Base-by-base conservation (phyloP, 2,329 filamentous ascomycete species). In the Arthrobotrys pseudoclavata region DNA sequence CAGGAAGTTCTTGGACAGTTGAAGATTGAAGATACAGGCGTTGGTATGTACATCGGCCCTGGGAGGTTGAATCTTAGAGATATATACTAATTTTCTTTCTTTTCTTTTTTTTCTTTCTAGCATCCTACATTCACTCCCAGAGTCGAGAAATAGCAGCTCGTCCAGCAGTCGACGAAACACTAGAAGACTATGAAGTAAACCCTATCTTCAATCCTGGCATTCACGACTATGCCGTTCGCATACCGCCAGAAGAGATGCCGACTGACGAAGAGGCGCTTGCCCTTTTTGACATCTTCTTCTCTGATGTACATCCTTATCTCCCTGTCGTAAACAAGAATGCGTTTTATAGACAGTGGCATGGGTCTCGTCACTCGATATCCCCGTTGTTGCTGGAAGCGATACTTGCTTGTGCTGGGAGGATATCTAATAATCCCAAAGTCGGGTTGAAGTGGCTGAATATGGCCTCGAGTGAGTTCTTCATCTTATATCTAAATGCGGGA, bases 401-500 rank as follows among this genome's bases (percentile, higher is more conserved):
- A 18, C 97, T 98, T 83, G 93, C 95, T 12, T 96, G 96, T 82
- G 91, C 93, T 3, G 92, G 92, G 7, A 88, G 93, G 42, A 87
- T 97, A 79, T 90, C 94, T 0, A 93, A 96, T 79, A 92, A 96
- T 80, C 91, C 92, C 3, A 88, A 91, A 0, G 90, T 96, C 84
- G 94, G 93, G 10, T 92, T 94, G 80, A 94, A 96, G 84, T 98
- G 96, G 96, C 88, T 98, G 60, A 93, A 93, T 31, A 87, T 98
- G 79, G 94, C 94, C 72, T 92, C 92, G 29, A 91, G 93, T 96
- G 86, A 85, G 88, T 85, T 29, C 12, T 52, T 50, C 61, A 3
- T 29, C 29, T 15, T 13, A 22, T 37, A 3, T 3, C 1, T 7
- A 18, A 40, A 10, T 4, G 1, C 10, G 9, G n/a, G 50, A 40